Conservation (phyloP, 2,329 filamentous ascomycete genomes). For the Aspergillus persii region DNA sequence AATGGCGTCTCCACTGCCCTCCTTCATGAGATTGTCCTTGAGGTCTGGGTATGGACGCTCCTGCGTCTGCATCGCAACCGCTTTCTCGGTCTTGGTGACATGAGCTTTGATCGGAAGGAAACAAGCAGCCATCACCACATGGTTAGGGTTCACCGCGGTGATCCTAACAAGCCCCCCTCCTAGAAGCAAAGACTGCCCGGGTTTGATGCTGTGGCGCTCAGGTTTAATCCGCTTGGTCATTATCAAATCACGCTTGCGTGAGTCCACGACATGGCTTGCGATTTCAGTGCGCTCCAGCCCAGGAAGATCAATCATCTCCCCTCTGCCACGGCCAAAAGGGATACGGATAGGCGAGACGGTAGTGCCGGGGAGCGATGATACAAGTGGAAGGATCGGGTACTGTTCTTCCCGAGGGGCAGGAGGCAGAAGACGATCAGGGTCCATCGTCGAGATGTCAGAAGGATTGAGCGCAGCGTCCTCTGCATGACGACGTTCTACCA, state of each 20-base stretch:
- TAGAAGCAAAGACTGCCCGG: constrained; percentile 76
- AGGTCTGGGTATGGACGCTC: constrained; percentile 56
- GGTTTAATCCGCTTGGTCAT: constrained; percentile 77
- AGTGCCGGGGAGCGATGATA: constrained; percentile 84
- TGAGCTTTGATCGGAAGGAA: constrained; percentile 80
- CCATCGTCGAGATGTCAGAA: constrained; percentile 18
- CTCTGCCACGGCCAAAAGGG: constrained; percentile 79
- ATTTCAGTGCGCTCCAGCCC: constrained; percentile 75
- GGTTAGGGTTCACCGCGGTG: constrained; percentile 66
- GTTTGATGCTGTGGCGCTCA: constrained; percentile 69
- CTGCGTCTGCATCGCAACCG: constrained; percentile 68
- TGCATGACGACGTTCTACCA: constrained; percentile 29
- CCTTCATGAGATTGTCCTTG: constrained; percentile 62
- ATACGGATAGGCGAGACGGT: constrained; percentile 93
- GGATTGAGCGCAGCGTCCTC: constrained; percentile 16
- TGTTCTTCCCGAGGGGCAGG: constrained; percentile 69
- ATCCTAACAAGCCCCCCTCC: constrained; percentile 86
- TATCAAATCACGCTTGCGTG: constrained; percentile 65
- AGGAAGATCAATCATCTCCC: constrained; percentile 90
- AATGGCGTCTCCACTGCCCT: constrained; percentile 58
- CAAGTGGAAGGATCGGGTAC: constrained; percentile 80
- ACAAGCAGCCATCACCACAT: constrained; percentile 74
- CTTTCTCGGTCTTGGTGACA: constrained; percentile 76
- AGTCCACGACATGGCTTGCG: constrained; percentile 66
- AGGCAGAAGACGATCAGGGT: constrained; percentile 62